phyloP scores from a whole-genome alignment of 305 asterid species.

The Rubia tinctorum region DNA sequence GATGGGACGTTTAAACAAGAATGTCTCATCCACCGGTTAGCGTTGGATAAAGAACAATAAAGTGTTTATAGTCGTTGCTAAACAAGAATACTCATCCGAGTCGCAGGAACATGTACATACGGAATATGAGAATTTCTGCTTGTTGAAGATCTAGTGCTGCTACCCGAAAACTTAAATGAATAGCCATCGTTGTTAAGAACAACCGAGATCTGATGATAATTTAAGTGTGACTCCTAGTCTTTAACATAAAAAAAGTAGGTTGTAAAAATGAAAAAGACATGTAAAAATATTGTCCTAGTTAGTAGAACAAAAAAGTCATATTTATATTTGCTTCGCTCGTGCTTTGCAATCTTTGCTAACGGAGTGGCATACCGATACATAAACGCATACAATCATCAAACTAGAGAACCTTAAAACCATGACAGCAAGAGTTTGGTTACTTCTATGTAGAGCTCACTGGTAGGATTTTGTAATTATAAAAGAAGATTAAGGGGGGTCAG shows the following conservation, averaged over 20 bases:
- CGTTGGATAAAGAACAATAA: no score
- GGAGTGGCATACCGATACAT: not conserved
- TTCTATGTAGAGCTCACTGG: no score
- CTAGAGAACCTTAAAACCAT: not conserved
- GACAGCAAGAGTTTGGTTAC: no score
- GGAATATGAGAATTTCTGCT: not conserved
- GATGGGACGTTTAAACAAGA: no score
- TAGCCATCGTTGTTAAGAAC: no score
- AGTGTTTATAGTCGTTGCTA: not conserved
- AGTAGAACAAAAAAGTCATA: no score
- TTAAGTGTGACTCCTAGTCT: not conserved
- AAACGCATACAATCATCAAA: not conserved
- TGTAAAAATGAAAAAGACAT: not conserved
- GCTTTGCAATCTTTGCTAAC: not conserved
- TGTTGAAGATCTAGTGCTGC: not conserved
- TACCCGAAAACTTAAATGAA: not conserved
- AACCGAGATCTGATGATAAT: no score
- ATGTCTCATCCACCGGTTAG: no score
- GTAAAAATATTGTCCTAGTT: not conserved
- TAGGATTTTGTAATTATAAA: no score
- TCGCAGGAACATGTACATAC: not conserved
- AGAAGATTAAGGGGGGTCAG: no score
- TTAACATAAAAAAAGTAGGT: not conserved
- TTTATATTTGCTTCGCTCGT: no score
- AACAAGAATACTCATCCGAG: not conserved